Percentiles rank a stretch among this genome's conserved stretches.
Evolutionary conservation across 1,139 yeast genomes (phyloP).

Genomic region (Kluyveromyces marxianus): DNA sequence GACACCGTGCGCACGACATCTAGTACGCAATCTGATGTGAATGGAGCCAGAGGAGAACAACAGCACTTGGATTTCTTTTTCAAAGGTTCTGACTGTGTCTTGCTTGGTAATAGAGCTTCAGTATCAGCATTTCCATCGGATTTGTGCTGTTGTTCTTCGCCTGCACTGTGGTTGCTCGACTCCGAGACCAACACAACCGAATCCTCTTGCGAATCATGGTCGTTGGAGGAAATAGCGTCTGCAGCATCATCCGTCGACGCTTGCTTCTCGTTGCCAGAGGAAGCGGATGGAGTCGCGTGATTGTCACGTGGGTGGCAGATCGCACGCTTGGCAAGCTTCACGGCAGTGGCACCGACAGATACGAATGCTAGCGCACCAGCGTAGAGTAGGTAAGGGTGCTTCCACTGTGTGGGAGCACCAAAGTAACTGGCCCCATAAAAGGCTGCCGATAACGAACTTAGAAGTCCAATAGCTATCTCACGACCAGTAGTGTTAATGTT

Average conservation of each 20-base stretch:
- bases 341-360: background rate
- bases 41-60: background rate
- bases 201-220: slow-evolving; percentile 14
- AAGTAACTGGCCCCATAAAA: slow-evolving; percentile 11
- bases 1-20: background rate
- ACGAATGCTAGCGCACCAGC: slow-evolving; percentile 1
- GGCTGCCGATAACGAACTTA: slow-evolving; percentile 8
- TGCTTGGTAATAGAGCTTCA: background rate
- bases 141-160: background rate
- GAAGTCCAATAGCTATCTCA: slow-evolving; percentile 6
- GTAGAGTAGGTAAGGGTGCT: slow-evolving; percentile 12
- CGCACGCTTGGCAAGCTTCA: slow-evolving; percentile 4
- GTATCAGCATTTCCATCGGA: background rate
- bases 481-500: background rate
- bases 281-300: background rate
- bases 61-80: background rate
- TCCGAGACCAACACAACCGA: slow-evolving; percentile 20
- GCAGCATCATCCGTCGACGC: background rate
- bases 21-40: slow-evolving; percentile 2
- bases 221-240: background rate
- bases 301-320: background rate
- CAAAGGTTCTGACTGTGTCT: too few relatives aligned
- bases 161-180: background rate
- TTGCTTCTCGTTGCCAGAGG: too few relatives aligned
- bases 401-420: slow-evolving; percentile 11